phyloP scores from a whole-genome alignment of 495 filamentous ascomycete species.

The Baudoinia panamericana region DNA sequence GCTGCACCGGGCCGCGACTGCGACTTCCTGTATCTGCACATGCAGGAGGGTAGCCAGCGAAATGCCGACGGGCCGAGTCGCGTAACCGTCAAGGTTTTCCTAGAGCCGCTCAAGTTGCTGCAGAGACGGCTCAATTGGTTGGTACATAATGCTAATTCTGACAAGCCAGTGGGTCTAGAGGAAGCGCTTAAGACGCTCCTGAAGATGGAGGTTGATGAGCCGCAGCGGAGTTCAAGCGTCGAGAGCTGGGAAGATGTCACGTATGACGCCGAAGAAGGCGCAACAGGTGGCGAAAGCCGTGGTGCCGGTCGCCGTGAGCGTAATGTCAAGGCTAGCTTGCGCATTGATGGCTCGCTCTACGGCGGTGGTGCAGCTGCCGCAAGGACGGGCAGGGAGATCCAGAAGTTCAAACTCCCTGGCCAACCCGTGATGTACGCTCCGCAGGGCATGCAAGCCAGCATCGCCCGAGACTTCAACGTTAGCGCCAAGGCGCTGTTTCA shows the following conservation, averaged over 20 bases:
- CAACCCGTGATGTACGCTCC: slow-evolving; percentile 75
- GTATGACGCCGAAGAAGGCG: slow-evolving; percentile 30
- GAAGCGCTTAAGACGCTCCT: slow-evolving; percentile 51
- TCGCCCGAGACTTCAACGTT: slow-evolving; percentile 71
- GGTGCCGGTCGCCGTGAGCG: slow-evolving; percentile 29
- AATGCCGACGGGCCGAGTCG: slow-evolving; percentile 41
- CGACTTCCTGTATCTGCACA: slow-evolving; percentile 83
- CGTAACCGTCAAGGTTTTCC: slow-evolving; percentile 79
- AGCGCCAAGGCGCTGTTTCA: slow-evolving; percentile 91
- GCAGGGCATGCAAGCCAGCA: slow-evolving; percentile 55
- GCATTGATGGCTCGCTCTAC: slow-evolving; percentile 47
- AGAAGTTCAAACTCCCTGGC: slow-evolving; percentile 73
- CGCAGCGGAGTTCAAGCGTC: slow-evolving; percentile 52
- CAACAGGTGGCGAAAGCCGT: slow-evolving; percentile 4
- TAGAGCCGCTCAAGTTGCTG: slow-evolving; percentile 72
- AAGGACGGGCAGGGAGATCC: slow-evolving; percentile 37
- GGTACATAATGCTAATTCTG: slow-evolving; percentile 58
- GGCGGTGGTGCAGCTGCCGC: slow-evolving; percentile 9
- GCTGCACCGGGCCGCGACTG: slow-evolving; percentile 80
- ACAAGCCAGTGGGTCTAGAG: slow-evolving; percentile 48
- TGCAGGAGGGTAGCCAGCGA: slow-evolving; percentile 37
- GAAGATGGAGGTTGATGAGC: slow-evolving; percentile 53
- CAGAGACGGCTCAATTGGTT: slow-evolving; percentile 74
- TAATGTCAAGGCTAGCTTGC: slow-evolving; percentile 47
- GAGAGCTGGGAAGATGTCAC: slow-evolving; percentile 92